Base-by-base conservation (phyloP, 768 basidiomycete species). In the Postia placenta region DNA sequence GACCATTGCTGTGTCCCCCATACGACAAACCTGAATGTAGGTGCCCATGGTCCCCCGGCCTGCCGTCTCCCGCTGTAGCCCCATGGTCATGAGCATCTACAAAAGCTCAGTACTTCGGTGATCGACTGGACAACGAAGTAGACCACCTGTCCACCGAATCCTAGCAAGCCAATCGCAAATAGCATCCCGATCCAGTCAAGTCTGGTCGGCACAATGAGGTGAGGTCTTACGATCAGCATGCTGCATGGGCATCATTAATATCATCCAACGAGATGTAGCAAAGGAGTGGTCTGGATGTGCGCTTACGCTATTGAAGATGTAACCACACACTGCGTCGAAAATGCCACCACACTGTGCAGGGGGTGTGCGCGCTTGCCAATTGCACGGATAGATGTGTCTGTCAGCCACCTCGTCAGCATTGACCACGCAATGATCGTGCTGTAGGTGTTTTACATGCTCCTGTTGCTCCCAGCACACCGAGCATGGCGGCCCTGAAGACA, bases 301-400 rank as follows among this genome's bases (percentile, higher is more conserved):
- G 48, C 60, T 40, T 26, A 65, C 64, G 52, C 65, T 47, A 69
- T 37, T 5, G 63, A 53, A 0, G 64, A 70, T 1, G 65, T 61
- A 19, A 74, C 52, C 2, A 81, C 72, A 45, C 78, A 83, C 52
- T 76, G 70, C 6, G 73, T 59, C 1, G 84, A 79, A 62, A 85
- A 91, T 49, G 79, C 87, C 0, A 73, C 65, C 57, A 92, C 73
- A 2, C 76, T 71, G 60, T 94, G 90, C 52, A 91, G 64, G 1
- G 89, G 73, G 56, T 87, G 83, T 1, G 89, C 89, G 4, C 83
- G 74, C 49, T 76, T 81, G 0, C 91, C 90, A 35, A 92, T 87
- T 0, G 78, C 78, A 7, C 88, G 78, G 24, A 83, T 73, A 2
- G 69, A 63, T 1, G 73, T 71, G 50, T 74, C 79, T 80, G 46